Percentiles rank a stretch among this genome's conserved stretches.
phyloP scores from a whole-genome alignment of 2,329 filamentous ascomycete species.

The Diplocarpon rosae region DNA sequence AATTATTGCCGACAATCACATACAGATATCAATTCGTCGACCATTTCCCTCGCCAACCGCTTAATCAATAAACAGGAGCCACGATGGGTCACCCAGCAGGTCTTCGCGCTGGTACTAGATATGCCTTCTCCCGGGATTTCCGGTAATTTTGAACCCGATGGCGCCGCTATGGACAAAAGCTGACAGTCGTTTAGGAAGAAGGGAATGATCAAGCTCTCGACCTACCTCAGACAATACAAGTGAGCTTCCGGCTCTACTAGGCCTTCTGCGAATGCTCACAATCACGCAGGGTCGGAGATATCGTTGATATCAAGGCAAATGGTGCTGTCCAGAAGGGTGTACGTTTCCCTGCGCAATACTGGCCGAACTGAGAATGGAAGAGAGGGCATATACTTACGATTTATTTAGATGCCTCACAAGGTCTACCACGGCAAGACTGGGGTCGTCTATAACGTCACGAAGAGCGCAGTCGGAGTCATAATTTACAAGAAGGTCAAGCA shows the following conservation, averaged over 20 bases:
- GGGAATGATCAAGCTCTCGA: conserved; percentile 86
- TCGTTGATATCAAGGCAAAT: conserved; percentile 98
- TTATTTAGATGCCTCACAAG: conserved; percentile 7
- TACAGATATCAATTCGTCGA: neutral
- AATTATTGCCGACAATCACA: too few species aligned
- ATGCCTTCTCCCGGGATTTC: conserved; percentile 31
- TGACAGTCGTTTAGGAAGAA: conserved; percentile 66
- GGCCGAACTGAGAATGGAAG: neutral
- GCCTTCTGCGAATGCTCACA: conserved; percentile 32
- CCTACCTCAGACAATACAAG: conserved; percentile 92
- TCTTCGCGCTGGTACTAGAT: conserved; percentile 80
- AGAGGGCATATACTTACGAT: too few species aligned
- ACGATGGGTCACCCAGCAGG: conserved; percentile 60
- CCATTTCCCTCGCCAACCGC: neutral
- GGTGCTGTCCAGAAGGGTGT: conserved; percentile 96
- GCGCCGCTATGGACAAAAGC: neutral
- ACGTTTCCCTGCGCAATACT: conserved; percentile 34
- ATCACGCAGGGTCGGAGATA: conserved; percentile 73
- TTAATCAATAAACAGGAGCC: conserved; percentile 9
- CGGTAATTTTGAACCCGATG: neutral
- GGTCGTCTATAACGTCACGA: conserved; percentile 98
- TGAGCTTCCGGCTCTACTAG: conserved; percentile 32
- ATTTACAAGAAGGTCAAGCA: conserved; percentile 99
- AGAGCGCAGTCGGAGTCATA: conserved; percentile 95
- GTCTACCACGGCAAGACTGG: conserved; percentile 53